Conservation (phyloP, 2,329 filamentous ascomycete species). For the Paraphoma chrysanthemicola region DNA sequence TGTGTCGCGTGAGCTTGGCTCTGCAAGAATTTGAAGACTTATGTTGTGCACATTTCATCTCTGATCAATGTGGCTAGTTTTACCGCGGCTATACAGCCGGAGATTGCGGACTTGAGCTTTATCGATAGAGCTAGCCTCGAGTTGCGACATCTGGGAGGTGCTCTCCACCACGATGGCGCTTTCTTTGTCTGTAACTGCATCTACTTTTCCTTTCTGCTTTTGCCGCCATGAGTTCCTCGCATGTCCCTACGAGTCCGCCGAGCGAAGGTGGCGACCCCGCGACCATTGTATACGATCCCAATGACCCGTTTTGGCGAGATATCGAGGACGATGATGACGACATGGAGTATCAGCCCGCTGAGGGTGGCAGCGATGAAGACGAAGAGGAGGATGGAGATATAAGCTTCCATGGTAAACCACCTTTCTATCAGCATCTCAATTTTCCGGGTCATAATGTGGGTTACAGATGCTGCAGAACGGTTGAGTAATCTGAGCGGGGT, state of each 20-base stretch:
- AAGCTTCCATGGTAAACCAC: conserved; percentile 43
- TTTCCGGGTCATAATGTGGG: not conserved
- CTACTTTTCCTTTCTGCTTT: not conserved
- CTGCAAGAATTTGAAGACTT: not conserved
- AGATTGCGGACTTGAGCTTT: conserved; percentile 1
- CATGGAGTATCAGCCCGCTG: conserved; percentile 58
- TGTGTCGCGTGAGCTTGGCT: not conserved
- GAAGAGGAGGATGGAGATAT: conserved; percentile 48
- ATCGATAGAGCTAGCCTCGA: conserved; percentile 4
- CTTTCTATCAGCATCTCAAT: not conserved
- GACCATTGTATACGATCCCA: conserved; percentile 41
- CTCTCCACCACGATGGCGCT: conserved; percentile 1
- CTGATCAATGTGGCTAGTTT: not conserved
- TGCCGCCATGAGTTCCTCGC: conserved; percentile 34
- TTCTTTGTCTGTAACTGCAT: not conserved
- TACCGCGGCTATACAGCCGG: not conserved
- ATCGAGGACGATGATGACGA: conserved; percentile 52
- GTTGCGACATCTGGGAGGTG: not conserved
- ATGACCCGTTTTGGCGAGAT: conserved; percentile 43
- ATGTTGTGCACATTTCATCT: too few species aligned
- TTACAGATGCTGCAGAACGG: conserved; percentile 50
- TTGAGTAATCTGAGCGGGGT: conserved; percentile 51
- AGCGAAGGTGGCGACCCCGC: conserved; percentile 33
- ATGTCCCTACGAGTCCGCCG: conserved; percentile 27
- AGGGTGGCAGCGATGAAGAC: conserved; percentile 48